A percentile compares a stretch with the other conserved stretches of the same genome.
These are phyloP conservation scores for Penicillium waksmanii DNA, from an alignment of 495 filamentous ascomycete species.

Conservation along the genomic window DNA sequence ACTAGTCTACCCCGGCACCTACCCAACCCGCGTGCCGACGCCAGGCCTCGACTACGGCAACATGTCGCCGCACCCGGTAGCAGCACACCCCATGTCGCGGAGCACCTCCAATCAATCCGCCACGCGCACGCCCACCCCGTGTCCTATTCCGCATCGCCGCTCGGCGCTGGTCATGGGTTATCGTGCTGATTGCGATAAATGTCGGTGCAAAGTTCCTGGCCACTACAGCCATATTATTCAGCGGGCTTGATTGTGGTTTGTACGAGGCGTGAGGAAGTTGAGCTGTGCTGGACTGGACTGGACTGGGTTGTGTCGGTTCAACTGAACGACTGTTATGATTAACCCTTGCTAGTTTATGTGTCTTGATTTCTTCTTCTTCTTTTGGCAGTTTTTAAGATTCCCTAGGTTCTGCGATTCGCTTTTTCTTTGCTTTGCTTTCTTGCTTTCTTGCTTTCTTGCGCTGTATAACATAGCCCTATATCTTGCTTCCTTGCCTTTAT, in stretches of 20 bases:
- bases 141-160: not conserved
- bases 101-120: not conserved
- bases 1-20: not conserved
- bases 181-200: conserved; percentile 85
- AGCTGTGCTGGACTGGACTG: not conserved
- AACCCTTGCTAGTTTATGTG: not conserved
- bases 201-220: conserved; percentile 74
- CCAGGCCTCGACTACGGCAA: conserved; percentile 15
- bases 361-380: not conserved
- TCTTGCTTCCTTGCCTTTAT: no score
- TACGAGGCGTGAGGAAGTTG: not conserved
- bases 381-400: no score
- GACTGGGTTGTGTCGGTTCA: not conserved
- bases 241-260: not conserved
- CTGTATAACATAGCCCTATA: no score
- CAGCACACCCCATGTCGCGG: conserved; percentile 1
- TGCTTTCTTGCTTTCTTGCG: no score
- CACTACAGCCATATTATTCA: conserved; percentile 84
- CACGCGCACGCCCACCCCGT: not conserved
- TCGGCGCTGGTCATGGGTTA: conserved; percentile 79
- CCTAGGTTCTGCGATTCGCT: no score
- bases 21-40: conserved; percentile 26
- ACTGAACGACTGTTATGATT: not conserved
- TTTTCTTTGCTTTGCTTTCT: no score
- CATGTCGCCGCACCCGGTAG: conserved; percentile 35